Evolutionary conservation across 257 asterid species (phyloP).

Genomic region (Solanum neorickii): DNA sequence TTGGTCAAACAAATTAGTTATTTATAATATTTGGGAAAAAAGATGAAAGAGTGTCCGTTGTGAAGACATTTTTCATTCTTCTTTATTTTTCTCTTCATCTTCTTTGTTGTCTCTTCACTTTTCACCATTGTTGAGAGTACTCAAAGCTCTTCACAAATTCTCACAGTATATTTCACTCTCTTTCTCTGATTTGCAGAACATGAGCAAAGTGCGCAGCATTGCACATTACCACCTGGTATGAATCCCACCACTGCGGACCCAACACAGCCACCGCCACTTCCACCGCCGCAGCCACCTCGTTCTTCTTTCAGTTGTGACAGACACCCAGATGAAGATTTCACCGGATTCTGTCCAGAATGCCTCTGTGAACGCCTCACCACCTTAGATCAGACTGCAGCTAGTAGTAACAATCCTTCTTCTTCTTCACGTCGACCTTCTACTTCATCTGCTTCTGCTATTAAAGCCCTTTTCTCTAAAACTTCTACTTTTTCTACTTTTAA

Average conservation of each 20-base stretch:
- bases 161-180: background rate
- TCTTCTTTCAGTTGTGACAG: constrained; percentile 83
- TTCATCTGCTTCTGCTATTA: constrained; percentile 60
- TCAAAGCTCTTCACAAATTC: background rate
- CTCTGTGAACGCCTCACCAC: constrained; percentile 82
- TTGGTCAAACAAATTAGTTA: background rate
- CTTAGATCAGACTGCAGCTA: constrained; percentile 50
- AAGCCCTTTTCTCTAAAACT: constrained; percentile 42
- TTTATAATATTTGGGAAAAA: background rate
- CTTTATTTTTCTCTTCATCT: background rate
- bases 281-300: constrained; percentile 73
- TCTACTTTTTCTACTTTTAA: background rate
- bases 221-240: constrained; percentile 43
- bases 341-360: constrained; percentile 85
- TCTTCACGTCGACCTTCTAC: constrained; percentile 9
- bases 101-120: background rate
- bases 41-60: background rate
- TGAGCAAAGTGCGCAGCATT: constrained; percentile 32
- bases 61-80: background rate
- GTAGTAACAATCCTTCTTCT: constrained; percentile 26
- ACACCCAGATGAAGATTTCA: constrained; percentile 71
- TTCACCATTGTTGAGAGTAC: background rate
- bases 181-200: background rate
- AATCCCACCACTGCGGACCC: constrained; percentile 69
- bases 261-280: constrained; percentile 41